Conservation (phyloP, 108 stramenopile species). For the Cyclotella baltica region DNA sequence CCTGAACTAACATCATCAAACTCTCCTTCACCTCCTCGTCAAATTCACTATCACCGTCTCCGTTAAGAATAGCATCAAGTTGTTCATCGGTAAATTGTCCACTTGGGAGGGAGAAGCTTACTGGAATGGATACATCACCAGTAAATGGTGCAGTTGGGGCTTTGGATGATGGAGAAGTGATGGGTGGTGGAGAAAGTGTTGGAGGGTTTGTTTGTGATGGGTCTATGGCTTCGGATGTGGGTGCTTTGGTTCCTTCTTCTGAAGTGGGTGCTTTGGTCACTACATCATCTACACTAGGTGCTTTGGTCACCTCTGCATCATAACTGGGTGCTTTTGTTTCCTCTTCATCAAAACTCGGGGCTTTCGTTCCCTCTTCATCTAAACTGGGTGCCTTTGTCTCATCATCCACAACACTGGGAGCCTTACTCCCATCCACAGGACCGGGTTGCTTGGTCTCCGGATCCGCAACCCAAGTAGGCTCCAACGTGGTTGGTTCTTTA, state of each 20-base stretch:
- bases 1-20: conserved; percentile 25
- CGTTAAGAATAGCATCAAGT: conserved; percentile 19
- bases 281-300: neutral
- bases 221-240: conserved; percentile 2
- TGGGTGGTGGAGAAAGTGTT: conserved; percentile 16
- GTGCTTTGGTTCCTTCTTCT: neutral
- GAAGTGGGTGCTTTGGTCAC: neutral
- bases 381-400: neutral
- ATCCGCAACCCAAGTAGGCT: neutral
- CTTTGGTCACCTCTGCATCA: neutral
- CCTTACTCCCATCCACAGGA: neutral
- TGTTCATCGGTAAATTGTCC: conserved; percentile 8
- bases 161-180: conserved; percentile 18
- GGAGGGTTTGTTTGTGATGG: conserved; percentile 1
- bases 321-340: neutral
- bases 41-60: conserved; percentile 33
- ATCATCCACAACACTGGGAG: no score
- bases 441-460: neutral
- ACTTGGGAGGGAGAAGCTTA: conserved; percentile 33
- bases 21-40: conserved; percentile 29
- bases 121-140: conserved; percentile 16
- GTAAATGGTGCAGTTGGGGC: conserved; percentile 23
- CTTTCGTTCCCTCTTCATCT: neutral
- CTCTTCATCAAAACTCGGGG: neutral
- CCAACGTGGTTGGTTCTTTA: neutral